Conservation (phyloP, 225 moss, liverwort and hornwort genomes). For the Pleurozium schreberi region DNA sequence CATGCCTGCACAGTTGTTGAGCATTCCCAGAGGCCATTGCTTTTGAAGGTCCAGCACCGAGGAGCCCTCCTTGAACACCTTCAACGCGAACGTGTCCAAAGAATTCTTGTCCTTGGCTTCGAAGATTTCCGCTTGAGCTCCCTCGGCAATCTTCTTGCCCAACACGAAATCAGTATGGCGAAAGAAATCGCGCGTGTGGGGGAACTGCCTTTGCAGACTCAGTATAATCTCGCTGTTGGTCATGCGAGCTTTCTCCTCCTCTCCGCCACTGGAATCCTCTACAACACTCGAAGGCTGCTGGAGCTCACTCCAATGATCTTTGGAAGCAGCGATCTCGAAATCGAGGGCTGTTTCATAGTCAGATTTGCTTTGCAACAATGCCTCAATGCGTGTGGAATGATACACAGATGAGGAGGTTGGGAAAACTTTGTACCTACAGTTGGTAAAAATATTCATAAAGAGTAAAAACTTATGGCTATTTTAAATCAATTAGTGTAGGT, state of each 20-base stretch:
- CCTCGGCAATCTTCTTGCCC: not conserved
- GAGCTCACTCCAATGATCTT: not conserved
- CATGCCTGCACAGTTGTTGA: fast-evolving
- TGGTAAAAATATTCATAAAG: no score
- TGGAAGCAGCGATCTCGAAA: not conserved
- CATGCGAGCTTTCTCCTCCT: no score
- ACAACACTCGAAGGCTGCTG: not conserved
- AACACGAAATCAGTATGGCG: fast-evolving
- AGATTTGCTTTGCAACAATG: not conserved
- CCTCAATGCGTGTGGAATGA: not conserved
- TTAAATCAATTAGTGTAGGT: no score
- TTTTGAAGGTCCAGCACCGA: not conserved
- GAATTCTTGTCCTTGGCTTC: fast-evolving
- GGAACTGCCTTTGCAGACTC: not conserved
- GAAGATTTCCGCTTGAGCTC: not conserved
- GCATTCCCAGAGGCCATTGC: not conserved
- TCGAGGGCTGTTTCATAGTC: not conserved
- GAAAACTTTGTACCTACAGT: no score
- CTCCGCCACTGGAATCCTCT: not conserved
- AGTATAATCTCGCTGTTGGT: not conserved
- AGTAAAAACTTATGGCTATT: no score
- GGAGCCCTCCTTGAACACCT: not conserved
- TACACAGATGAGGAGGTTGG: not conserved
- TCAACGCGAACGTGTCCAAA: fast-evolving
- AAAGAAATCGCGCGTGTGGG: not conserved